Evolutionary conservation across 352 stramenopile species (phyloP).

Genomic region (Globisporangium carolinianum): DNA sequence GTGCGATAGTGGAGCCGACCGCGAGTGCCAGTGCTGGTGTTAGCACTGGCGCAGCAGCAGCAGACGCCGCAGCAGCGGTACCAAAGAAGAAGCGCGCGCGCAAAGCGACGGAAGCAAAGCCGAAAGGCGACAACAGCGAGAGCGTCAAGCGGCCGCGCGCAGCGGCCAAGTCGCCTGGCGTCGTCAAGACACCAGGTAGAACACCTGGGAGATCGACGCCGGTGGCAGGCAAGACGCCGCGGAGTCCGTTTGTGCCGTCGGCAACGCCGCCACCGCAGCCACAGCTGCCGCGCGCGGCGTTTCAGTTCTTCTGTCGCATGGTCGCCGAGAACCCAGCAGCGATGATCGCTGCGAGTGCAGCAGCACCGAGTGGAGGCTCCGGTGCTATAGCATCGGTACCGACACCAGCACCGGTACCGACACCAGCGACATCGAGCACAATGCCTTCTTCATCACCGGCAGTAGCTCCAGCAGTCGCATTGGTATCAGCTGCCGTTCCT

Average conservation of each 20-base stretch:
- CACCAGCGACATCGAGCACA: no score
- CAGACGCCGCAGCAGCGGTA: background rate
- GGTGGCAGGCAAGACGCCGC: conserved; percentile 4
- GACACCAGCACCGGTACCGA: no score
- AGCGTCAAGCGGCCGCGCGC: conserved; percentile 3
- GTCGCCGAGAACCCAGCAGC: conserved; percentile 16
- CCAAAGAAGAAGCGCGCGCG: conserved; percentile 8
- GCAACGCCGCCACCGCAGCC: conserved; percentile 30
- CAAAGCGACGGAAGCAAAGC: conserved; percentile 1
- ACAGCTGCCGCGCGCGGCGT: conserved; percentile 18
- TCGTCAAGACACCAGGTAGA: conserved; percentile 6
- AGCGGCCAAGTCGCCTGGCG: no score
- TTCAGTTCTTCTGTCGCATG: conserved; percentile 39
- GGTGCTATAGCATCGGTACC: background rate
- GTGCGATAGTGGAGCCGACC: conserved; percentile 1
- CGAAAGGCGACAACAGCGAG: background rate
- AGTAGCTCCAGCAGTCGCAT: background rate
- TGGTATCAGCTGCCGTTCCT: no score
- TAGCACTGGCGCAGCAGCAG: background rate
- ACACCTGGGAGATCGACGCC: conserved; percentile 13
- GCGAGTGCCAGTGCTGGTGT: background rate
- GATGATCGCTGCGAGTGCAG: background rate
- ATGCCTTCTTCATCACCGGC: no score
- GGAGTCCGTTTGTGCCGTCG: conserved; percentile 27
- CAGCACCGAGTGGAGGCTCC: background rate